phyloP scores from a whole-genome alignment of 257 asterid genomes.

The Nicotiana obtusifolia region DNA sequence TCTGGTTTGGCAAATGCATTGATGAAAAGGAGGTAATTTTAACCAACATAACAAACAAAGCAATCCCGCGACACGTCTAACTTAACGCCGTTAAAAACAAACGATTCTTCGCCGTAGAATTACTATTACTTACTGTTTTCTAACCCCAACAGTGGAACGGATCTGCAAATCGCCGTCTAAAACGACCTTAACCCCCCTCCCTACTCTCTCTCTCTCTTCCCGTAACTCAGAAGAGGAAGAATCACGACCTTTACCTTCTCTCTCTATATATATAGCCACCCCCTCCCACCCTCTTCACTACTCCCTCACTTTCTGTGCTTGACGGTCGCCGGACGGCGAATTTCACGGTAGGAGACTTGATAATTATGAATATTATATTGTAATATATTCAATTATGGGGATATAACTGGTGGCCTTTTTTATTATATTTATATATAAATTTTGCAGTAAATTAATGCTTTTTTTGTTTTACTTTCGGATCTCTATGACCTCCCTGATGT shows the following conservation, averaged over 20 bases:
- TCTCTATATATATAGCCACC: conserved; percentile 12
- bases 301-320: conserved; percentile 9
- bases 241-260: conserved; percentile 22
- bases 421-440: conserved; percentile 11
- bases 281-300: conserved; percentile 18
- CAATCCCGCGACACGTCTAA: conserved; percentile 1
- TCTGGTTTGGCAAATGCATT: not conserved
- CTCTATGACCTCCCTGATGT: conserved; percentile 40
- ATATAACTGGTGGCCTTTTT: not conserved
- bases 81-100: conserved; percentile 33
- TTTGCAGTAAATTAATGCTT: conserved; percentile 14
- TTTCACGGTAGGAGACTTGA: not conserved
- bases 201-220: not conserved
- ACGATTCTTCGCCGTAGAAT: not conserved
- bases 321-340: conserved; percentile 7
- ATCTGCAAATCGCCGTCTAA: conserved; percentile 19
- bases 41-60: conserved; percentile 13
- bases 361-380: not conserved
- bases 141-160: conserved; percentile 30
- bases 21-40: not conserved
- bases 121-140: not conserved
- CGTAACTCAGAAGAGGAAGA: conserved; percentile 27
- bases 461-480: conserved; percentile 38
- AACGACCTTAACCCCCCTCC: not conserved
- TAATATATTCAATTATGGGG: conserved; percentile 2